These are phyloP conservation scores for Curvularia lunata DNA, from an alignment of 2,329 filamentous ascomycete genomes.

Conservation along the genomic window DNA sequence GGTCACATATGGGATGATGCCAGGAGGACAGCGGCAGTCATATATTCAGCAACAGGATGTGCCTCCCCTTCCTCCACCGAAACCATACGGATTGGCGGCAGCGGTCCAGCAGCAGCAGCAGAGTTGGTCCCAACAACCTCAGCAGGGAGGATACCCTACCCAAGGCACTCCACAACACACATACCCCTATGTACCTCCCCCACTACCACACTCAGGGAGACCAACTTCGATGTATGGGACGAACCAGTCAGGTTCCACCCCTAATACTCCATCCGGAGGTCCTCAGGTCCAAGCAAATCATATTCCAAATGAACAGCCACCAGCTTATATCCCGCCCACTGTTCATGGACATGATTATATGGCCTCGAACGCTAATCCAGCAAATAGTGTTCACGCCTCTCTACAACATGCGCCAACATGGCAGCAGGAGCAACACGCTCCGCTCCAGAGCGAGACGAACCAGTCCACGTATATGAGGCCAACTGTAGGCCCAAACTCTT, in stretches of 20 bases:
- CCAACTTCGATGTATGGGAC: slow-evolving; percentile 41
- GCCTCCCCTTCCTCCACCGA: slow-evolving; percentile 47
- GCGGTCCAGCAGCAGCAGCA: slow-evolving; percentile 30
- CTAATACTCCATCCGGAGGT: slow-evolving; percentile 17
- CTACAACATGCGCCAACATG: slow-evolving; percentile 47
- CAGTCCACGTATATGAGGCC: slow-evolving; percentile 44
- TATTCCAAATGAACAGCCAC: slow-evolving; percentile 44
- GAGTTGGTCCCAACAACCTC: slow-evolving; percentile 29
- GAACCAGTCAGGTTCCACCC: slow-evolving; percentile 26
- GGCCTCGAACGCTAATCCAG: too few species aligned
- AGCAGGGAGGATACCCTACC: slow-evolving; percentile 33
- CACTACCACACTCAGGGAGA: slow-evolving; percentile 33
- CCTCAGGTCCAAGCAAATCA: slow-evolving; percentile 29
- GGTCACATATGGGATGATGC: slow-evolving; percentile 43
- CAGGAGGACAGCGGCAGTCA: slow-evolving; percentile 26
- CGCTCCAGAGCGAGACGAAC: slow-evolving; percentile 38
- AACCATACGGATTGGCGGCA: slow-evolving; percentile 42
- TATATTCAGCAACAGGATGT: slow-evolving; percentile 37
- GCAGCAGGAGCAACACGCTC: slow-evolving; percentile 47
- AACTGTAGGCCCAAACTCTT: slow-evolving; percentile 33
- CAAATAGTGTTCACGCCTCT: slow-evolving; percentile 38
- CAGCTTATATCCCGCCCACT: slow-evolving; percentile 43
- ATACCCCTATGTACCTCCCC: slow-evolving; percentile 38
- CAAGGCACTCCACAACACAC: slow-evolving; percentile 29
- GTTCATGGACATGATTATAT: slow-evolving; percentile 25